Base-by-base conservation (phyloP, 2,329 filamentous ascomycete genomes). In the Penicillium expansum region DNA sequence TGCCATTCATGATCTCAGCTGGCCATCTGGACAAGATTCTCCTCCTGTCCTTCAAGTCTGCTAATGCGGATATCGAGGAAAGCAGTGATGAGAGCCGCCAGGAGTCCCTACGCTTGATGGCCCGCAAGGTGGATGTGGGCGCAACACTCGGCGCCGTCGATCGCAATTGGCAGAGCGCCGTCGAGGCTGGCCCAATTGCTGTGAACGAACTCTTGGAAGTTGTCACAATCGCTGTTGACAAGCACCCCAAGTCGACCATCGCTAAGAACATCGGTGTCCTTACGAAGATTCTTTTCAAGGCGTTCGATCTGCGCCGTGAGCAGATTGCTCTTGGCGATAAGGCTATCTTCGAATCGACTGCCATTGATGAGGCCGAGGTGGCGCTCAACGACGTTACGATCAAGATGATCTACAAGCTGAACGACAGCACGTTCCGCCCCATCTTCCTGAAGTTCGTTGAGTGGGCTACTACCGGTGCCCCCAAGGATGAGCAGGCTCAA, bases 341-440 rank as follows among this genome's bases (percentile, higher is more conserved):
- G 13, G 65, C 69, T 27, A 60, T 58, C 20, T 77, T 83, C 51
- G 79, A 84, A 22, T 71, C 75, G 27, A 71, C 72, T 10, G 79
- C 82, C 58, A 76, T 80, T 32, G 76, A 83, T 1, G 72, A 79
- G 41, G 79, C 91, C 13, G 91, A 96, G 70, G 76, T 78, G 2
- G 78, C 80, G 11, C 69, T 90, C 63, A 88, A 91, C 69, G 83
- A 88, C 10, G 85, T 89, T 13, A 85, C 87, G 0, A 83, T 99
- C 57, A 90, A 91, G 74, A 94, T 97, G 86, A 89, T 96, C 52
- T 91, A 96, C 79, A 97, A 97, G 80, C 84, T 99, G 60, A 97
- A 97, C 76, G 94, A 99, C 71, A 87, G 89, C 0, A 86, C 89
- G 0, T 99, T 99, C 85, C 84, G 92, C 13, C 95, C 94, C 0